A percentile compares a stretch with the other conserved stretches of the same genome.
Evolutionary conservation across 495 filamentous ascomycete species (phyloP).

Genomic region (Pseudoneurospora amorphoporcata): DNA sequence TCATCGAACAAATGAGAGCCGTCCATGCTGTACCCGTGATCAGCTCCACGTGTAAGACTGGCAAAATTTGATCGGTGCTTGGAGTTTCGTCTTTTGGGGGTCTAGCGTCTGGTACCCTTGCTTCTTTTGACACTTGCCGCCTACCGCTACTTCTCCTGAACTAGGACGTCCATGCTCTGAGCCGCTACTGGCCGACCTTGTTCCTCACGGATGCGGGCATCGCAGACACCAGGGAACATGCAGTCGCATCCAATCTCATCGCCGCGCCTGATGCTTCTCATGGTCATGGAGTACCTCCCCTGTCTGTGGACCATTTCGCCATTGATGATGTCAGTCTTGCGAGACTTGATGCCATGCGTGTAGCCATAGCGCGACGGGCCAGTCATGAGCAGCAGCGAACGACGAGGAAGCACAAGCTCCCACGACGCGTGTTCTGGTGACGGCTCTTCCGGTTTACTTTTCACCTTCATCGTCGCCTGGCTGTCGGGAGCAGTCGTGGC

Average conservation of each 20-base stretch:
- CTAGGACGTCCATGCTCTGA: neutral
- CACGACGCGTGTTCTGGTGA: conserved; percentile 4
- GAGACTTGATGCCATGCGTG: conserved; percentile 18
- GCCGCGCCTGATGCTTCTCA: conserved; percentile 15
- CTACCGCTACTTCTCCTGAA: neutral
- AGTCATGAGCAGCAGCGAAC: conserved; percentile 21
- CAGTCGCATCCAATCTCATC: conserved; percentile 17
- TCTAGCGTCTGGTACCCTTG: too few species aligned
- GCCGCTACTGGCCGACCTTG: neutral
- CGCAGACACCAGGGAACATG: conserved; percentile 20
- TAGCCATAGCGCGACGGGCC: conserved; percentile 22
- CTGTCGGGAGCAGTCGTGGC: neutral
- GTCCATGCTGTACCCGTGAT: neutral
- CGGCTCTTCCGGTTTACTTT: neutral
- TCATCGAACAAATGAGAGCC: neutral
- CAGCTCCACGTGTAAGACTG: neutral
- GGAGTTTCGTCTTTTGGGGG: too few species aligned
- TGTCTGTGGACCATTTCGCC: conserved; percentile 11
- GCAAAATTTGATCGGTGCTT: too few species aligned
- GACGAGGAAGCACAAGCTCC: conserved; percentile 17
- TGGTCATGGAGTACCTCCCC: conserved; percentile 23
- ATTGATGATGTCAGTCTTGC: conserved; percentile 21
- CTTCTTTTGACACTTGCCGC: neutral
- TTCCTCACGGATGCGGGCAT: conserved; percentile 21
- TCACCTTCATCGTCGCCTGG: neutral